Evolutionary conservation across 164 flowering plant species (phyloP), one percentile per base, ranked within the genome.

Genomic region (Piper betle): DNA sequence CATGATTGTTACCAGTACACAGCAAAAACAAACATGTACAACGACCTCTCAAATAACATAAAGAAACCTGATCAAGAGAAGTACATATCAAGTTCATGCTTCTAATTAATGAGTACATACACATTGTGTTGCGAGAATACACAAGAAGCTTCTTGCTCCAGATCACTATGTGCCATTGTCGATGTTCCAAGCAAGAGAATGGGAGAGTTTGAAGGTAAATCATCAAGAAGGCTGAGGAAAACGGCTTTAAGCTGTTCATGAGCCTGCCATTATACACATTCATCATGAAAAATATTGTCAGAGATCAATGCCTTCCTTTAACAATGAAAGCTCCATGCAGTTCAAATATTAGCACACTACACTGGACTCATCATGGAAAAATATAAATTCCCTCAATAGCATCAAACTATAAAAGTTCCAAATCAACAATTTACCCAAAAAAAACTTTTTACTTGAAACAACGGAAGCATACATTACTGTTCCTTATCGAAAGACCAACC

Each of bases 221-320:
- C 99, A 68, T 85, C 97, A 77, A 94, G 76, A 61, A 94, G 74
- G 42, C 94, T 81, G 72, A 74, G 58, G 50, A 94, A 72, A 58
- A 94, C 99, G 63, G 97, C 99, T 77, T 71, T 84, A 39, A 94
- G 90, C 74, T 94, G 99, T 66, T 84, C 96, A 71, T 94, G 87
- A 58, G 99, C 97, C 99, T 94, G 84, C 62, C 66, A 68, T 64
- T 41, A 60, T 15, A n/a, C 39, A 60, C 53, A 9, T 15, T 58
- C 25, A 70, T 58, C 58, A 18, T 8, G 20, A 8, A 17, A 18
- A 17, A 54, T 16, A 17, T 25, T 25, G 37, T 54, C 37, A 54
- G 20, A 54, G 25, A 54, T 4, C 57, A 3, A 54, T 18, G 7
- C 25, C 33, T 25, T 25, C 33, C 33, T 25, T 25, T 25, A 25